Evolutionary conservation across 164 flowering plant species (phyloP).

Genomic region (Macadamia tetraphylla): DNA sequence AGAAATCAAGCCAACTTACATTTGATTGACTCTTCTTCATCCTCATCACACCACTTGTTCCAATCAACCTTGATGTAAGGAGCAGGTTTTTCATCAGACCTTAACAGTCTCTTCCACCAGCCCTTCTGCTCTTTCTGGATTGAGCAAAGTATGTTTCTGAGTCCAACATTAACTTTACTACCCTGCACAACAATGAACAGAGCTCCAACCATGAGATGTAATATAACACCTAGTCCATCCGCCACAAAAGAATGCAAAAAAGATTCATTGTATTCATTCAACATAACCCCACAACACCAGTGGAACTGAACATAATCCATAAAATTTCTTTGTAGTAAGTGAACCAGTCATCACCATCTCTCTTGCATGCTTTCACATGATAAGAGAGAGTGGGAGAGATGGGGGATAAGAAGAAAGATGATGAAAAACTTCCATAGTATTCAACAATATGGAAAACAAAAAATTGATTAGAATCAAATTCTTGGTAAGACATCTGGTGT

Average conservation of each 20-base stretch:
- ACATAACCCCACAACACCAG: no score
- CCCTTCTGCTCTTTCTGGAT: slow-evolving; percentile 65
- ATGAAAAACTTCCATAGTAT: neutral
- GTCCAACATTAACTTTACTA: slow-evolving; percentile 58
- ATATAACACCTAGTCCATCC: neutral
- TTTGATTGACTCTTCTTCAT: slow-evolving; percentile 54
- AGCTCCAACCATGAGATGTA: neutral
- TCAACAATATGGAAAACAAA: neutral
- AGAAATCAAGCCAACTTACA: slow-evolving; percentile 35
- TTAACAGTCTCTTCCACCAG: slow-evolving; percentile 83
- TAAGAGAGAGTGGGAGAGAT: no score
- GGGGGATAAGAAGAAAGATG: neutral
- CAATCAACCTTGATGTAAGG: slow-evolving; percentile 93
- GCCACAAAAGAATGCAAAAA: no score
- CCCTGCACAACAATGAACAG: slow-evolving; percentile 37
- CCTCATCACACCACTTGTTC: slow-evolving; percentile 96
- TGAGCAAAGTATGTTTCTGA: slow-evolving; percentile 66
- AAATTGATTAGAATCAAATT: neutral
- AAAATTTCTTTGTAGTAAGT: no score
- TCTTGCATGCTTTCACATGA: no score
- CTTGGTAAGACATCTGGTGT: neutral
- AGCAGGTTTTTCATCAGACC: slow-evolving; percentile 76
- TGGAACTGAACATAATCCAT: no score
- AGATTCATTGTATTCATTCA: no score
- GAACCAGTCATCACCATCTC: no score